Evolutionary conservation across 2,329 filamentous ascomycete genomes (phyloP), one percentile per base, ranked within the genome.

Genomic region (Truncatella angustata): DNA sequence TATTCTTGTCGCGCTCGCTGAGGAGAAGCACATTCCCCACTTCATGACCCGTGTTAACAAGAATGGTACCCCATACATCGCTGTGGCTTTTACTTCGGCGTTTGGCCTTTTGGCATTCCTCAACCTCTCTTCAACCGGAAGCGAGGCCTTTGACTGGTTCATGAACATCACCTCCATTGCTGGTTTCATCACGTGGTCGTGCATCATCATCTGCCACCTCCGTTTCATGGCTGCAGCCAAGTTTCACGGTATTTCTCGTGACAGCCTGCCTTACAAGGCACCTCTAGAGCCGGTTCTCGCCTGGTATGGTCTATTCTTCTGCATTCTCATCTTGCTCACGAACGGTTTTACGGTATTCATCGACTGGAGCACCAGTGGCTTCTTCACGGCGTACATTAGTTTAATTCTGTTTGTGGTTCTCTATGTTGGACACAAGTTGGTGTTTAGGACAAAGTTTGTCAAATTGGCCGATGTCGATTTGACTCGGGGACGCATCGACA

Each of bases 311-410:
- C 72, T 88, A 3, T 80, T 84, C 65, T 86, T 87, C 70, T 86
- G 80, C 66, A 55, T 79, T 3, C 66, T 88, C 46, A 84, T 90
- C 55, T 76, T 84, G 48, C 54, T 89, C 20, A 88, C 86, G 0
- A 85, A 85, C 62, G 87, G 86, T 3, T 90, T 89, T 68, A 83
- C 82, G 9, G 77, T 80, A 5, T 89, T 88, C 63, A 84, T 89
- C 36, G 58, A 76, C 6, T 89, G 86, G 81, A 74, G 70, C 60
- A 78, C 78, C 5, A 74, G 74, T 49, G 70, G 76, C 40, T 90
- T 89, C 60, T 87, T 88, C 56, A 76, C 81, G 3, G 75, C 79
- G 11, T 89, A 88, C 59, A 65, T 87, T 58, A 86, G 82, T 56
- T 62, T 88, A 52, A 81, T 88, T 23, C 63, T 89, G 3, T 89